Evolutionary conservation across 768 basidiomycete species (phyloP), one percentile per base, ranked within the genome.

Genomic region (button mushroom (Agaricus bisporus)): DNA sequence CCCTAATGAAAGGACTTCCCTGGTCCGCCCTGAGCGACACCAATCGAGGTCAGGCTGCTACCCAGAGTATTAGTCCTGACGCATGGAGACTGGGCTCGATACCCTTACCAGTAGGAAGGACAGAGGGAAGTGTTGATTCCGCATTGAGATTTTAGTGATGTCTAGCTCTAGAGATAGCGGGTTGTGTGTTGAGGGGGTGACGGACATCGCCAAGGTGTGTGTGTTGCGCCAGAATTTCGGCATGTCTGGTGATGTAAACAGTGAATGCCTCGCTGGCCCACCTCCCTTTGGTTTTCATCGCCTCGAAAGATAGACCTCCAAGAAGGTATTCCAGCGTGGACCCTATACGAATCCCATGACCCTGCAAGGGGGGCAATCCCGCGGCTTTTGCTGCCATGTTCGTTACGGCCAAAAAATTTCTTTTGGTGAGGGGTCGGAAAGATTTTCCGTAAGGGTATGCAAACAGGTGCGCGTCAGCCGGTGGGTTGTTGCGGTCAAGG

Each of bases 311-410:
- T 0, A 67, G 43, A 0, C 68, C 67, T 4, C 61, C 52, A 2
- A 74, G 64, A 0, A 73, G 64, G 55, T 71, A 72, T 50, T 70
- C 66, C 0, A 73, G 58, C 0, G 69, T 72, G 8, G 64, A 37
- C 2, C 64, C 61, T 56, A 61, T 62, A 43, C 58, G 55, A 25
- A 65, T 62, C n/a, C 61, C 56, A 43, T 73, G 70, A 1, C 65
- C 65, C 32, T 65, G 54, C 4, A 65, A 26, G 1, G 45, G 49
- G 0, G 53, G 25, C 0, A 60, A 18, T 0, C 59, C 58, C 0
- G 58, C 56, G 0, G 39, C 45, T 3, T 43, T 28, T n/a, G 60
- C 50, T 0, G 63, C 59, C 9, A n/a, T 12, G 1, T 53, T 54
- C 22, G 71, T 44, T 0, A 55, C 52, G 3, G 50, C 20, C 7